Percentiles rank a stretch among this genome's conserved stretches.
Conservation (phyloP, 768 basidiomycete species). For the Russula dissimulans region DNA sequence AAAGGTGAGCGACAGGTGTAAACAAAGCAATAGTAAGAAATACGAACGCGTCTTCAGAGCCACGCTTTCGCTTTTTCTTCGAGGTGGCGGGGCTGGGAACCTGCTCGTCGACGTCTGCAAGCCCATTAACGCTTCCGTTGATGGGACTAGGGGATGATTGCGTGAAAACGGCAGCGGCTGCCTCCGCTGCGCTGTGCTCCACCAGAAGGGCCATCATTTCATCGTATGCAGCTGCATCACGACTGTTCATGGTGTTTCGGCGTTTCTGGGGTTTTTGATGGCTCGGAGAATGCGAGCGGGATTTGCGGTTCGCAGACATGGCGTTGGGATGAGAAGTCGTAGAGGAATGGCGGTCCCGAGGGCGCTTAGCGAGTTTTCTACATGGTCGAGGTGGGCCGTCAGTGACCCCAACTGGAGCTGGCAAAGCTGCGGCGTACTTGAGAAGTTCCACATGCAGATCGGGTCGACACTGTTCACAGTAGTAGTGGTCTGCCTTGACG, state of each 20-base stretch:
- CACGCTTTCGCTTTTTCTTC: constrained; percentile 66
- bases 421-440: constrained; percentile 42
- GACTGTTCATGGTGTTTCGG: constrained; percentile 95
- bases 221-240: constrained; percentile 82
- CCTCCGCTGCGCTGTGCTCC: constrained; percentile 65
- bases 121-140: constrained; percentile 29
- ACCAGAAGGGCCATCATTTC: constrained; percentile 52
- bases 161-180: constrained; percentile 55
- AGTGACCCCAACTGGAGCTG: constrained; percentile 17
- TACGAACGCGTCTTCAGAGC: constrained; percentile 62
- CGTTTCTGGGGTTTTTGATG: constrained; percentile 66
- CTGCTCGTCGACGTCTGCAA: constrained; percentile 38
- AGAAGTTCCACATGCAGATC: constrained; percentile 76
- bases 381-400: constrained; percentile 10
- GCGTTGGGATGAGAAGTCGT: constrained; percentile 28
- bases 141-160: constrained; percentile 32
- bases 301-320: constrained; percentile 40
- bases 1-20: constrained; percentile 12
- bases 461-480: constrained; percentile 88
- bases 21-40: not conserved
- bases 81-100: constrained; percentile 35
- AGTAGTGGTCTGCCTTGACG: constrained; percentile 74
- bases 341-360: constrained; percentile 52
- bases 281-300: constrained; percentile 67
- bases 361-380: constrained; percentile 61